Conservation (phyloP, 1,139 yeast species). For the Suhomyces taliae region DNA sequence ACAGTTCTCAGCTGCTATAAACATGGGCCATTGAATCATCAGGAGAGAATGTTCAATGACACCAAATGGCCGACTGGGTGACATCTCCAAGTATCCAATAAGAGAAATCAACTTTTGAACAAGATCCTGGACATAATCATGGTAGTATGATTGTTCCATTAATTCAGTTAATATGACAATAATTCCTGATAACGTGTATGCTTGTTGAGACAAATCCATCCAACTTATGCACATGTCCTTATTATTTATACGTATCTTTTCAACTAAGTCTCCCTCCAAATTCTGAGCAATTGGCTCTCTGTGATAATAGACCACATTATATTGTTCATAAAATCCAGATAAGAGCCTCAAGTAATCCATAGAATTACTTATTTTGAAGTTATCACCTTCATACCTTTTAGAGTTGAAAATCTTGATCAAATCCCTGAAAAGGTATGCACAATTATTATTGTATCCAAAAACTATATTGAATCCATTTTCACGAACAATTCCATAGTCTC, state of each 20-base stretch:
- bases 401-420: constrained; percentile 54
- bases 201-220: constrained; percentile 45
- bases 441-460: constrained; percentile 59
- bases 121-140: constrained; percentile 35
- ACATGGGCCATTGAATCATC: constrained; percentile 66
- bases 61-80: constrained; percentile 23
- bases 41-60: constrained; percentile 33
- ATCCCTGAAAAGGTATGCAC: constrained; percentile 53
- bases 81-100: constrained; percentile 25
- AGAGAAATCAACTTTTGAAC: constrained; percentile 28
- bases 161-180: constrained; percentile 35
- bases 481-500: constrained; percentile 37
- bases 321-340: constrained; percentile 30
- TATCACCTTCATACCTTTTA: constrained; percentile 26
- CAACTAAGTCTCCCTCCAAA: constrained; percentile 25
- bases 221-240: constrained; percentile 32
- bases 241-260: constrained; percentile 11
- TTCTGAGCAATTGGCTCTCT: constrained; percentile 19
- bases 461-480: constrained; percentile 59
- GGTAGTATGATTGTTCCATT: constrained; percentile 33
- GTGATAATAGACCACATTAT: constrained; percentile 25
- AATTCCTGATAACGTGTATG: constrained; percentile 36
- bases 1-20: constrained; percentile 59
- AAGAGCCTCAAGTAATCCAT: constrained; percentile 33
- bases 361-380: constrained; percentile 13